A percentile compares a stretch with the other conserved stretches of the same genome.
phyloP scores from a whole-genome alignment of 345 rosid species.

The Brassica carinata region DNA sequence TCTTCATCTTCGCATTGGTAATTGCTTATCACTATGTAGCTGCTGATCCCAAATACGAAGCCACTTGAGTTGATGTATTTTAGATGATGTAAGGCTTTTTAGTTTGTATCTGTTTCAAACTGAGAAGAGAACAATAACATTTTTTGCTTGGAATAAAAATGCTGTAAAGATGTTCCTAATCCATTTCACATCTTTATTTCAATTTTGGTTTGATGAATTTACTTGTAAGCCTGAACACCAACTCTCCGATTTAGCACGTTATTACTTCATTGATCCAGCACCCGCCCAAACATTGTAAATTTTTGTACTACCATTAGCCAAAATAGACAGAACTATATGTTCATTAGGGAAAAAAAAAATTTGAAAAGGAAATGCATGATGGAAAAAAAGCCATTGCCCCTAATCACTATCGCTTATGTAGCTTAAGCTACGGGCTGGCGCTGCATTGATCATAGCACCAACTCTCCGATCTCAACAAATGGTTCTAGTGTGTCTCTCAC shows the following conservation, averaged over 20 bases:
- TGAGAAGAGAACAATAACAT: slow-evolving; percentile 16
- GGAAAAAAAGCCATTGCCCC: no score
- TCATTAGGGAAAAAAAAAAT: no score
- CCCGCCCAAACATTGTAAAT: no score
- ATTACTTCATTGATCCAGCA: background rate
- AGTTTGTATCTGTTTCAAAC: slow-evolving; percentile 10
- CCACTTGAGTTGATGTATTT: slow-evolving; percentile 42
- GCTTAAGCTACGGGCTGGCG: no score
- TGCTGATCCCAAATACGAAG: slow-evolving; percentile 88
- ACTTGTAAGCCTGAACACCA: background rate
- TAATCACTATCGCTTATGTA: no score
- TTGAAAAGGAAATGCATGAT: no score
- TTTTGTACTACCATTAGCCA: no score
- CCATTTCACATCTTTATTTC: background rate
- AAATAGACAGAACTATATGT: no score
- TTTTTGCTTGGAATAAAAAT: slow-evolving; percentile 1
- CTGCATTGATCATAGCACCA: no score
- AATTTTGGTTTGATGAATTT: background rate
- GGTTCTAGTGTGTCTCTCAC: background rate
- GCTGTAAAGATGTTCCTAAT: slow-evolving; percentile 4
- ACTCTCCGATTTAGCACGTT: background rate
- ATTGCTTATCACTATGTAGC: slow-evolving; percentile 81
- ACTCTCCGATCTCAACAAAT: no score
- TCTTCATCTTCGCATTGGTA: slow-evolving; percentile 69
- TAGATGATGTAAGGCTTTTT: slow-evolving; percentile 11